Evolutionary conservation across 2,329 filamentous ascomycete species (phyloP).

Genomic region (Cryphonectria nitschkei): DNA sequence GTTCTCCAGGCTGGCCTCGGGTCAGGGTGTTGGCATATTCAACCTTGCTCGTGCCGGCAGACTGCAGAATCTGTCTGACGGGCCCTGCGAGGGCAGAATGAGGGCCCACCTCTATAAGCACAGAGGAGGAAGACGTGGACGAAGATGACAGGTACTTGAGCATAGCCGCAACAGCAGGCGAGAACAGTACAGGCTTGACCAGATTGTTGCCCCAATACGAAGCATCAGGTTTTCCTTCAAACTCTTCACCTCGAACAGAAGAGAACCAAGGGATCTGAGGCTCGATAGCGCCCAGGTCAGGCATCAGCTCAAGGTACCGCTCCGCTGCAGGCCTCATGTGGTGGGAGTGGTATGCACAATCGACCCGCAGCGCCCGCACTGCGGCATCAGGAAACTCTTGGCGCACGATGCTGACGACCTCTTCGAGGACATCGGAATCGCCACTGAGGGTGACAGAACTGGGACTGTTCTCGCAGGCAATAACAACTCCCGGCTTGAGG

Average conservation of each 20-base stretch:
- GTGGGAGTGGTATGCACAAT: conserved; percentile 22
- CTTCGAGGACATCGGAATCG: conserved; percentile 37
- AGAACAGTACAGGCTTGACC: conserved; percentile 32
- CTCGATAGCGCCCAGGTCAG: neutral
- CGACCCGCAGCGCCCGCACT: conserved; percentile 33
- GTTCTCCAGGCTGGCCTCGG: conserved; percentile 9
- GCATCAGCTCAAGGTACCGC: neutral
- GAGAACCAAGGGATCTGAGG: conserved; percentile 6
- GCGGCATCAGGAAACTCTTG: conserved; percentile 34
- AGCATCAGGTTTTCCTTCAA: conserved; percentile 28
- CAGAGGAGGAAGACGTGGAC: neutral
- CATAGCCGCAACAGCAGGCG: conserved; percentile 11
- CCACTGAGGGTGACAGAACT: conserved; percentile 37
- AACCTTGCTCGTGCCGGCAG: neutral
- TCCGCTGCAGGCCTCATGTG: conserved; percentile 27
- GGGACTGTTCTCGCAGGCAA: conserved; percentile 29
- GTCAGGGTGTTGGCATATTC: conserved; percentile 23
- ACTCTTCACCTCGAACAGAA: neutral
- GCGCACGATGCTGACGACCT: conserved; percentile 31
- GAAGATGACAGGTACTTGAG: neutral
- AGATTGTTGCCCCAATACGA: conserved; percentile 32
- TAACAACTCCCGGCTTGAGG: conserved; percentile 1
- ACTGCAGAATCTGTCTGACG: conserved; percentile 25
- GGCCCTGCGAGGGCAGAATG: conserved; percentile 36
- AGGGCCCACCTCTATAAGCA: conserved; percentile 27